Base-by-base conservation (phyloP, 441 rosid species). In the Daphne laureola region DNA sequence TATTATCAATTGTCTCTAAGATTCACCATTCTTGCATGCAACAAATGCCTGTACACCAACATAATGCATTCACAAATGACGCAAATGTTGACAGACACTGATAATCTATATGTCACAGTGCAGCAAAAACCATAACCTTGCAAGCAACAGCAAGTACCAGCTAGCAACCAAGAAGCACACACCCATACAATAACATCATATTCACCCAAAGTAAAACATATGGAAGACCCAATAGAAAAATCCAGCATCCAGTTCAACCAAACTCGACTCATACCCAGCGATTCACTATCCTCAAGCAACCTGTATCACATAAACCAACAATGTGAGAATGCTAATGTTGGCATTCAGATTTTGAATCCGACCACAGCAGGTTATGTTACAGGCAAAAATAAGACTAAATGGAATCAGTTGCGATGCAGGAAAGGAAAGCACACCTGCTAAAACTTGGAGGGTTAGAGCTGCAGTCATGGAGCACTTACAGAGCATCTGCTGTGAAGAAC, bases 401-500 rank as follows among this genome's bases (percentile, higher is more conserved):
- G 8, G 31, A 9, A 17, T 16, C 23, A 6, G 14, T 15, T 15
- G 15, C 18, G 9, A 8, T 45, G 13, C 49, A 55, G 43, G 43
- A 17, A 44, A 14, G 36, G 51, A 38, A 27, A 8, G 43, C 59
- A 17, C 56, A 77, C 75, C 77, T 68, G 55, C 64, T 54, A 21
- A 0, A 21, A 55, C 17, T 41, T 54, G 61, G 46, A 43, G 55
- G 49, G 56, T 18, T 31, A 55, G 50, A 31, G 49, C 57, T 2
- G 36, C 26, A 44, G 14, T 43, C 43, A 14, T 14, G 45, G 53
- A 54, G 53, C 16, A 45, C 43, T 31, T 17, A 35, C 62, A 64
- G 68, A 16, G 67, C 75, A 71, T 69, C 77, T 74, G 73, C 43
- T 38, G 61, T 4, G 23, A 55, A 53, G 57, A 51, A 64, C 48